phyloP scores from a whole-genome alignment of 2,329 filamentous ascomycete species.

The Pseudofabraea citricarpa region DNA sequence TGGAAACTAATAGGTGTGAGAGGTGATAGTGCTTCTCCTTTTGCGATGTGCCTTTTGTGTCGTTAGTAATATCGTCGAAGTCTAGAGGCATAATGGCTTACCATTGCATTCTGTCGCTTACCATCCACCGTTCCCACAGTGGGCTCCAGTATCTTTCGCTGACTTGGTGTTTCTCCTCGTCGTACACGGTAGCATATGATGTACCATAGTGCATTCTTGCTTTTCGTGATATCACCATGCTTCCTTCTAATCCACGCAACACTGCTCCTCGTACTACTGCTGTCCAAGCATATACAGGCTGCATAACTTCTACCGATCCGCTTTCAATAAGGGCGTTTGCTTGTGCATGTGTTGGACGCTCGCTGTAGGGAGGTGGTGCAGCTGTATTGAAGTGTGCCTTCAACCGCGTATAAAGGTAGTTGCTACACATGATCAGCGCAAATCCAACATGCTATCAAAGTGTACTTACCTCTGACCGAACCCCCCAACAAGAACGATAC shows the following conservation, averaged over 20 bases:
- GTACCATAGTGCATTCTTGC: conserved; percentile 71
- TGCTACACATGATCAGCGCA: conserved; percentile 30
- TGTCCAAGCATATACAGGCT: conserved; percentile 78
- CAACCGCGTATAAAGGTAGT: conserved; percentile 68
- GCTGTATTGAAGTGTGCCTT: conserved; percentile 60
- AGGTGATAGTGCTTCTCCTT: conserved; percentile 74
- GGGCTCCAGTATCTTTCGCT: conserved; percentile 75
- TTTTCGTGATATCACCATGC: conserved; percentile 71
- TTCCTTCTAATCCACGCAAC: conserved; percentile 68
- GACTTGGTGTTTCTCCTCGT: conserved; percentile 68
- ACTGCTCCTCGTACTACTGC: conserved; percentile 76
- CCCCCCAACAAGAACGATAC: conserved; percentile 77
- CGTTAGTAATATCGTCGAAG: conserved; percentile 5
- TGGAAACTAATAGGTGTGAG: conserved; percentile 72
- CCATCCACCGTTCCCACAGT: conserved; percentile 79
- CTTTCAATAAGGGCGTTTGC: conserved; percentile 40
- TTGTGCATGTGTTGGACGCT: conserved; percentile 62
- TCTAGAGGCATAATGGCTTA: conserved; percentile 46
- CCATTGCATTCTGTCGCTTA: conserved; percentile 80
- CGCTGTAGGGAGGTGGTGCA: conserved; percentile 54
- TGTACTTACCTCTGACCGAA: conserved; percentile 60
- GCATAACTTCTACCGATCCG: conserved; percentile 70
- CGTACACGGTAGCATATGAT: conserved; percentile 76
- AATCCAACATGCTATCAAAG: neutral
- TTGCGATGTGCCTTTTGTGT: conserved; percentile 4